Evolutionary conservation across 2,329 filamentous ascomycete species (phyloP), one percentile per base, ranked within the genome.

Genomic region (Phialophora macrospora): DNA sequence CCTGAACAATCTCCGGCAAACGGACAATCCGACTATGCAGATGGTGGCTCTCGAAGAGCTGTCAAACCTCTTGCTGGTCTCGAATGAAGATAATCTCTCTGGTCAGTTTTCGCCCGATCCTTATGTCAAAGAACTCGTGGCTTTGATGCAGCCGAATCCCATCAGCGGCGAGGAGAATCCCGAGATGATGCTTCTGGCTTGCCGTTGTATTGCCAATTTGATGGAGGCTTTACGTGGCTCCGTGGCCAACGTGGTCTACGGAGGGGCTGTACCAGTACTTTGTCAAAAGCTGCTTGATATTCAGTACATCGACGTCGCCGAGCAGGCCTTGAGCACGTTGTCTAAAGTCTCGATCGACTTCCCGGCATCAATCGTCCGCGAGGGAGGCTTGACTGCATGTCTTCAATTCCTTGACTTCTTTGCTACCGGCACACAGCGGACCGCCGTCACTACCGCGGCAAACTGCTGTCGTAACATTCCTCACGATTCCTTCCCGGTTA

Each of bases 281-380:
- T 98, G 95, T 79, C 91, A 94, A 75, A 99, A 98, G 79, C 83
- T 99, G 32, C 83, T 98, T 67, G 93, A 98, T 78, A 98, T 98
- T 54, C 90, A 94, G 68, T 99, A 94, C 77, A 99, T 99, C 76
- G 95, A 99, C 77, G 83, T 99, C 61, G 96, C 96, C 44, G 95
- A 99, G 79, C 96, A 99, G 80, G 93, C 95, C 64, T 81, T 99
- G 57, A 99, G 93, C 80, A 99, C 95, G 0, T 82, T 99, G 60
- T 93, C 98, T 76, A 99, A 98, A 80, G 97, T 99, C 57, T 99
- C 95, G 0, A 88, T 94, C 63, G 95, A 99, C 75, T 99, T 97
- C 75, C 95, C 95, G 1, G 89, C 91, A 3, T 93, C 92, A 63
- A 99, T 99, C 72, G 95, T 99, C 52, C 90, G 93, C 59, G 95